phyloP scores from a whole-genome alignment of 768 basidiomycete species.

The Mycena vulgaris region DNA sequence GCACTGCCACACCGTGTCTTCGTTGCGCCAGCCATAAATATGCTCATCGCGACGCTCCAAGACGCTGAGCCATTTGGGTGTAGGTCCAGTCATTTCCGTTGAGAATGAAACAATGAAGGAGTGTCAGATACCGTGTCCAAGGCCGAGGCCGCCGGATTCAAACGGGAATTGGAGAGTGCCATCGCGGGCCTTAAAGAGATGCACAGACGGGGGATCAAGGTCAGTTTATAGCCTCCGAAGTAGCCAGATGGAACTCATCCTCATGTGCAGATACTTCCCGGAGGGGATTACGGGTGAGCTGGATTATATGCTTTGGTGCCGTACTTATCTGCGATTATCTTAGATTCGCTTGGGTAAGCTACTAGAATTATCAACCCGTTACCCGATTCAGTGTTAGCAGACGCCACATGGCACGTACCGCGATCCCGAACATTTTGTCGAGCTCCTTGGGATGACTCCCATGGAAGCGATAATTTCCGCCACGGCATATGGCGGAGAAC shows the following conservation, averaged over 20 bases:
- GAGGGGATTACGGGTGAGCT: conserved; percentile 55
- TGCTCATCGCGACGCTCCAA: conserved; percentile 43
- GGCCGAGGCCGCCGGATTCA: conserved; percentile 43
- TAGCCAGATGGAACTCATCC: too few relatives aligned
- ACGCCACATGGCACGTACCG: conserved; percentile 54
- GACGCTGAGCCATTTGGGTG: conserved; percentile 47
- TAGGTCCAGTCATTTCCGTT: neutral
- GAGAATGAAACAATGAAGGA: too few relatives aligned
- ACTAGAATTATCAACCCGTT: neutral
- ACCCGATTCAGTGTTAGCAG: conserved; percentile 38
- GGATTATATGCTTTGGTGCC: too few relatives aligned
- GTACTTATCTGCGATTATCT: neutral
- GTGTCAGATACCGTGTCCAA: conserved; percentile 34
- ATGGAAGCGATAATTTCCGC: conserved; percentile 56
- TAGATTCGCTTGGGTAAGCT: conserved; percentile 28
- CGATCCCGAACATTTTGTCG: conserved; percentile 55
- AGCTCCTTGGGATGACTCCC: conserved; percentile 50
- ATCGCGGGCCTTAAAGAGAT: conserved; percentile 53
- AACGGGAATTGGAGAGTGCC: conserved; percentile 51
- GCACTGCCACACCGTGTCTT: too few relatives aligned
- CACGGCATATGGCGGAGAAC: conserved; percentile 53
- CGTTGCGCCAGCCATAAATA: conserved; percentile 52
- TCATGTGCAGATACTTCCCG: conserved; percentile 46
- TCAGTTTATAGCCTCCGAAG: too few relatives aligned
- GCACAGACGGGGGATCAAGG: conserved; percentile 52